Evolutionary conservation across 2,329 filamentous ascomycete genomes (phyloP), one percentile per base, ranked within the genome.

Genomic region (Penicillium rolfsii): DNA sequence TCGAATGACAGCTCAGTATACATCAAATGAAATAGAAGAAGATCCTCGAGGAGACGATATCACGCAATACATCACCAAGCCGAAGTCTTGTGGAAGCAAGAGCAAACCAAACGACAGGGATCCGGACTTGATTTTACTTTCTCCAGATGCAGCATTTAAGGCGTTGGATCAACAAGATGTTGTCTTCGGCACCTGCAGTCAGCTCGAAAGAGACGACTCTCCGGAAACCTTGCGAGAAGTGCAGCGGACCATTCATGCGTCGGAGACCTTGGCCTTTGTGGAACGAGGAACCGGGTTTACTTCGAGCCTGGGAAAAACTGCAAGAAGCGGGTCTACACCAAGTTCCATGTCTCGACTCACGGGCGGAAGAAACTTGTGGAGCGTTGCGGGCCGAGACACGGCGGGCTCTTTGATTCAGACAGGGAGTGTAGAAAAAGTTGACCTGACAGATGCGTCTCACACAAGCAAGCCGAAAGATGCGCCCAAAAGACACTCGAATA

Each of bases 141-240:
- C 90, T 0, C 91, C 91, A 0, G 80, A 79, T 52, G 84, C 89
- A 26, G 92, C 91, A 1, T 76, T 89, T 46, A 84, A 84, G 55
- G 84, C 89, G 66, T 84, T 90, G 14, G 81, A 85, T 3, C 80
- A 84, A 1, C 92, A 95, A 72, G 87, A 93, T 61, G 91, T 93
- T 70, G 78, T 96, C 0, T 96, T 96, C 76, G 92, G 91, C 1
- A 95, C 91, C 0, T 93, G 90, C 1, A 96, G 92, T 73, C 92
- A 96, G 73, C 78, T 96, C 26, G 89, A 88, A 14, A 80, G 84
- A 57, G 90, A 92, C 59, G 86, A 92, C 38, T 91, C 89, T 0
- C 89, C 90, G 0, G 84, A 84, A 0, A 83, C 88, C 26, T 60
- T 72, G 40, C 67, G 61, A 60, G 71, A 74, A 49, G 70, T 67